Evolutionary conservation across 257 asterid genomes (phyloP), one percentile per base, ranked within the genome.

Genomic region (Gentiana macrophylla): DNA sequence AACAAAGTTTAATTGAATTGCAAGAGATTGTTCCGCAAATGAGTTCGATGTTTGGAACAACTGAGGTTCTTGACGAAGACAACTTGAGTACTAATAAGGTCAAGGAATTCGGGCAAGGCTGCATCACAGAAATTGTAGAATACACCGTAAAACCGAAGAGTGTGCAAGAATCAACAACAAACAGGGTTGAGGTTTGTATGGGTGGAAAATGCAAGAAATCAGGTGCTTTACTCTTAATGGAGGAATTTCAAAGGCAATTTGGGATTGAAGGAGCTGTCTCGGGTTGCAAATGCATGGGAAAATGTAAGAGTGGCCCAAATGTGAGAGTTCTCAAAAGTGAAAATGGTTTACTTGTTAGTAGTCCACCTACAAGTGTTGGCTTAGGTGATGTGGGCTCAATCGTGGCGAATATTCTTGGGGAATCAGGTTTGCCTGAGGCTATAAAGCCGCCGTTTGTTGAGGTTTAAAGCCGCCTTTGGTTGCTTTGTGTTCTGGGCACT

Each of bases 281-380:
- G 0, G 94, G 90, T 10, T 87, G 98, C 80, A 91, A 84, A 70
- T 91, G 96, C 68, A 79, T 91, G 96, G 95, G 98, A 0, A 84
- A 80, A 65, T 91, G 98, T 71, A 74, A 72, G 2, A 74, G 76
- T n/a, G 98, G 94, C 3, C 98, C 98, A 0, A 81, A 77, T 66
- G 89, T 91, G 9, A 81, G 74, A 72, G 83, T 86, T 11, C 12
- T 35, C 12, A 62, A 56, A 6, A 68, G 59, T 9, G 62, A 13
- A 10, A 38, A 33, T 6, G 43, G 9, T 52, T 56, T 6, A 0
- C 69, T 5, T 4, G 72, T 10, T 34, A 64, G 35, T 2, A 54
- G 47, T 34, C 10, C 59, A 11, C 59, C 52, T 5, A 54, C 49
- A 48, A 86, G 87, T 1, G 94, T 84, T 35, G 87, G 88, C 12